Conservation (phyloP, 805 yeast genomes). For the Nakazawaea wyomingensis region DNA sequence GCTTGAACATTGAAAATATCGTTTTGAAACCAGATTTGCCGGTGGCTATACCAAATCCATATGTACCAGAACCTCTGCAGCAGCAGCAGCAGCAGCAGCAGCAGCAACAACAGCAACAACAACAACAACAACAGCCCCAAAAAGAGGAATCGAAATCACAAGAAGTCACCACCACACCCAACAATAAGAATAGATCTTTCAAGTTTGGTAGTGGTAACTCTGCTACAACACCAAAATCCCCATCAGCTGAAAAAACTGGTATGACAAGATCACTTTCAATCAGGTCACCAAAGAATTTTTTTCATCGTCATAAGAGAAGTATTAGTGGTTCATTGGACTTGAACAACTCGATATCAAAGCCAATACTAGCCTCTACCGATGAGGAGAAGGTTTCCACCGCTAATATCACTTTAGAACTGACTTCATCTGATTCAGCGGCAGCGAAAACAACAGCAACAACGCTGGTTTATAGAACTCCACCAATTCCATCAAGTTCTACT, state of each 20-base stretch:
- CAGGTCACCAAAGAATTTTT: constrained; percentile 19
- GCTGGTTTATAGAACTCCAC: constrained; percentile 38
- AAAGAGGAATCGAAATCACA: no score
- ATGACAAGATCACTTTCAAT: constrained; percentile 21
- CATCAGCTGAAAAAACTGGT: constrained; percentile 17
- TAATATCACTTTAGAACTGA: constrained; percentile 13
- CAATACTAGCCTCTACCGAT: background rate
- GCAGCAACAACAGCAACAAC: constrained; percentile 13
- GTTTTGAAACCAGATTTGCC: background rate
- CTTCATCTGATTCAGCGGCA: constrained; percentile 35
- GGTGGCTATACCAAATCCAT: background rate
- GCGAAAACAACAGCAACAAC: constrained; percentile 25
- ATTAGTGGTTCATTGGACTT: constrained; percentile 15
- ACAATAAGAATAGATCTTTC: constrained; percentile 10
- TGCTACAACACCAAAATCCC: constrained; percentile 10
- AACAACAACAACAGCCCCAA: no score
- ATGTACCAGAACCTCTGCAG: constrained; percentile 14
- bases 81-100: constrained; percentile 10
- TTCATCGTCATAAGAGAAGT: constrained; percentile 25
- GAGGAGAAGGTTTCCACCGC: constrained; percentile 11
- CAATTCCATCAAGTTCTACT: constrained; percentile 29
- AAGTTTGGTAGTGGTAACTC: constrained; percentile 15
- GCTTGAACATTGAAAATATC: constrained; percentile 12
- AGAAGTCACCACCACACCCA: constrained; percentile 14
- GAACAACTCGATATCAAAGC: constrained; percentile 6